Evolutionary conservation across 495 filamentous ascomycete genomes (phyloP).

Genomic region (Ramalina peruviana): DNA sequence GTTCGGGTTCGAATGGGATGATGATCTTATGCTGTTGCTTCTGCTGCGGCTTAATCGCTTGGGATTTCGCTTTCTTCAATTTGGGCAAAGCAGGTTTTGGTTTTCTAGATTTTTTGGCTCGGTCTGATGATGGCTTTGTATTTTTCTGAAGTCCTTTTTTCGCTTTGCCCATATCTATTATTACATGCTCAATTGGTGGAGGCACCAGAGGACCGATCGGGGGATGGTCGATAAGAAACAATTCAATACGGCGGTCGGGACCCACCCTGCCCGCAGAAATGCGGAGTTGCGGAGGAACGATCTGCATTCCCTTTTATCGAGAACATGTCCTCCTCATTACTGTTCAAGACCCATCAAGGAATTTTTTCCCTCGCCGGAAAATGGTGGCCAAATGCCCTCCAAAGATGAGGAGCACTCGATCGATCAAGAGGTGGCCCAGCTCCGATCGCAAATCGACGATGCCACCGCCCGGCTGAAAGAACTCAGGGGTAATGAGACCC

Average conservation of each 20-base stretch:
- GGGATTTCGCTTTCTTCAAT: no score
- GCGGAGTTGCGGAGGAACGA: no score
- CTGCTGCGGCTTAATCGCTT: no score
- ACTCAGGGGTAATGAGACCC: neutral
- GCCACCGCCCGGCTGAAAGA: conserved; percentile 16
- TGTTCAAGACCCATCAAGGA: no score
- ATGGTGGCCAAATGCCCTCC: conserved; percentile 5
- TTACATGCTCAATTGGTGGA: no score
- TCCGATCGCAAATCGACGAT: conserved; percentile 32
- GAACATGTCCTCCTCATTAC: no score
- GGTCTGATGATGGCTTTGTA: no score
- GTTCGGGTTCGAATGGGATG: conserved; percentile 58
- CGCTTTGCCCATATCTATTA: conserved; percentile 10
- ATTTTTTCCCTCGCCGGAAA: neutral
- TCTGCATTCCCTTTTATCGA: no score
- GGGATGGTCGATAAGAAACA: no score
- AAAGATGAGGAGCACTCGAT: conserved; percentile 20
- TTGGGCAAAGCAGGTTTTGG: neutral
- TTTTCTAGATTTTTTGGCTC: neutral
- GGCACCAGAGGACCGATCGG: no score
- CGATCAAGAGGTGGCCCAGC: conserved; percentile 37
- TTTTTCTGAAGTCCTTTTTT: neutral
- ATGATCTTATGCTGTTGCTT: conserved; percentile 24
- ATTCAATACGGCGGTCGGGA: no score
- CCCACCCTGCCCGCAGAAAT: no score